Evolutionary conservation across 176 grass and related monocot species (phyloP), one percentile per base, ranked within the genome.

Genomic region (Neostapfia colusana): DNA sequence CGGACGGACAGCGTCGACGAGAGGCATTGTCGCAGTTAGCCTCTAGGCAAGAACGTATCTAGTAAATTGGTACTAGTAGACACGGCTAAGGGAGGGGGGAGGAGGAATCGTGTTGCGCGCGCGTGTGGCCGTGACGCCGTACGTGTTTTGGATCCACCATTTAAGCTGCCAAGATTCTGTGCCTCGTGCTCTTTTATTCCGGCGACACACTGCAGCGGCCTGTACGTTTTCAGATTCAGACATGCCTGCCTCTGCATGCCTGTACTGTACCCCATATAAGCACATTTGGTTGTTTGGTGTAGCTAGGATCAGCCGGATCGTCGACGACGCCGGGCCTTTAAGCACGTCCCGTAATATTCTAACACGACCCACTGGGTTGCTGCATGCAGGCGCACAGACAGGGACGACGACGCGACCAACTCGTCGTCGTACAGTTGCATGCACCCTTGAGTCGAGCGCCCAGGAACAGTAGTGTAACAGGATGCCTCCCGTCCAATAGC

Each of bases 401-500:
- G 6, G 27, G 58, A 31, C 46, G 59, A 77, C 72, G 49, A 40
- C 38, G 38, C 38, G 38, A 40, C 60, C 38, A 26, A n/a, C n/a
- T 23, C 17, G 36, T 54, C 67, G n/a, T 50, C 21, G 72, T 43
- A 21, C 74, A 48, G 17, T 49, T 72, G 72, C 56, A 54, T 72
- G 72, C 56, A 54, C 25, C 58, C 61, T 37, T 61, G 56, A 23
- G 45, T n/a, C n/a, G n/a, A n/a, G n/a, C n/a, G n/a, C 11, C 43
- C 44, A 44, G 46, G 73, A 18, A 11, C 58, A 57, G 2, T 23
- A 41, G 27, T 18, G 31, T 2, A 35, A 50, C 5, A 24, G 35
- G 73, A 69, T 13, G 80, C 80, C 63, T 25, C 69, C 69, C 25
- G 44, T 79, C 85, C 75, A 83, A 63, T 6, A 78, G n/a, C 80